phyloP scores from a whole-genome alignment of 352 stramenopile genomes.

The Phytophthora idaei region DNA sequence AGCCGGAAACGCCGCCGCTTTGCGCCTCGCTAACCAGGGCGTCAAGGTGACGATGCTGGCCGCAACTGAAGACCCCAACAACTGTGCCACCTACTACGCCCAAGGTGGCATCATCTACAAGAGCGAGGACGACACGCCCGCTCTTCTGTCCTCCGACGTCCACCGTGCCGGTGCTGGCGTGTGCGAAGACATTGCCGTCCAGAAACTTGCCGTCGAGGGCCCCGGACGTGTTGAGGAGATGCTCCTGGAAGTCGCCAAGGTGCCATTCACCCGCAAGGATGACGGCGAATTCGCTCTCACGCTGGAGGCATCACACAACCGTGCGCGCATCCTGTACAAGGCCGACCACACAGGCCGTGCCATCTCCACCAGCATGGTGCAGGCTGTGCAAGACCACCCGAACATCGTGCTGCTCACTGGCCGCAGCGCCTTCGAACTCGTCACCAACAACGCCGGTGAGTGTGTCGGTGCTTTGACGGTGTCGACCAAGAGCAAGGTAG shows the following conservation, averaged over 20 bases:
- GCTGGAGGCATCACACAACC: conserved; percentile 93
- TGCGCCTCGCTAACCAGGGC: conserved; percentile 77
- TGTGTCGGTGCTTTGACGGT: conserved; percentile 85
- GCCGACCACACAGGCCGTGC: conserved; percentile 92
- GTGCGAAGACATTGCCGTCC: conserved; percentile 90
- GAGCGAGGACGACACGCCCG: conserved; percentile 83
- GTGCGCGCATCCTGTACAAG: conserved; percentile 94
- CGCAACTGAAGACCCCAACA: conserved; percentile 69
- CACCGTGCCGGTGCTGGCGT: conserved; percentile 90
- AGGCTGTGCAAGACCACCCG: conserved; percentile 82
- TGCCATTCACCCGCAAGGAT: conserved; percentile 88
- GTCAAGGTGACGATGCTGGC: conserved; percentile 84
- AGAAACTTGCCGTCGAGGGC: conserved; percentile 93
- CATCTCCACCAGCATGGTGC: conserved; percentile 92
- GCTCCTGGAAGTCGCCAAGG: conserved; percentile 84
- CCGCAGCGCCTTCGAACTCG: conserved; percentile 77
- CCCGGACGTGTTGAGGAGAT: conserved; percentile 90
- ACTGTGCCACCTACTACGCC: conserved; percentile 96
- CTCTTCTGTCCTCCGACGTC: conserved; percentile 90
- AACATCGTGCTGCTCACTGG: conserved; percentile 84
- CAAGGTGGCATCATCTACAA: conserved; percentile 97
- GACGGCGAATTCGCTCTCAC: conserved; percentile 76
- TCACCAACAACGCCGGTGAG: conserved; percentile 57
- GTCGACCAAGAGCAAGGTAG: conserved; percentile 51
- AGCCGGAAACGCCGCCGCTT: conserved; percentile 72